Conservation (phyloP, 805 yeast genomes). For the Yamadazyma takamatsuzukensis region DNA sequence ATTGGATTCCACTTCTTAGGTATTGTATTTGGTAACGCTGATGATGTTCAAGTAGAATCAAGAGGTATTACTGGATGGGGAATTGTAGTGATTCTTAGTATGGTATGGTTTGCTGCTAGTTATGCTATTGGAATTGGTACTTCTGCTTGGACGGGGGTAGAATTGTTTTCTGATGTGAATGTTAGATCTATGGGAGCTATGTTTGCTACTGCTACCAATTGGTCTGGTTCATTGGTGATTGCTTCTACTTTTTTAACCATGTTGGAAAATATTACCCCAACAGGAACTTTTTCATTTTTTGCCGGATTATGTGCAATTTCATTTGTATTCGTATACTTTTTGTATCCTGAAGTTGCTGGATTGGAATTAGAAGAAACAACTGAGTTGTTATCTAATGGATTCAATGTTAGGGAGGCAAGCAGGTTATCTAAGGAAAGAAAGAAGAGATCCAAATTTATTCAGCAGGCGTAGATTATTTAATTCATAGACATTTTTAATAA, state of each 20-base stretch:
- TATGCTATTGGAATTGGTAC: slow-evolving; percentile 96
- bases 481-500: no score
- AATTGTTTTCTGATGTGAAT: slow-evolving; percentile 81
- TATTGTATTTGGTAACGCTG: slow-evolving; percentile 47
- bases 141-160: slow-evolving; percentile 98
- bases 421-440: slow-evolving; percentile 34
- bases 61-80: slow-evolving; percentile 77
- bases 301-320: slow-evolving; percentile 78
- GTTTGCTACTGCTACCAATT: slow-evolving; percentile 86
- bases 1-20: slow-evolving; percentile 87
- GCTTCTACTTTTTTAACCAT: slow-evolving; percentile 91
- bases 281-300: slow-evolving; percentile 90
- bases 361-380: slow-evolving; percentile 91
- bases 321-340: slow-evolving; percentile 69
- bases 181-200: slow-evolving; percentile 93
- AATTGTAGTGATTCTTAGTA: slow-evolving; percentile 74
- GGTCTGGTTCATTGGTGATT: slow-evolving; percentile 92
- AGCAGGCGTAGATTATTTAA: not conserved
- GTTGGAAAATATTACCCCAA: slow-evolving; percentile 89
- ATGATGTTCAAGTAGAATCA: slow-evolving; percentile 34
- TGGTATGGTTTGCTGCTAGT: slow-evolving; percentile 83
- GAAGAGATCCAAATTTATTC: slow-evolving; percentile 17
- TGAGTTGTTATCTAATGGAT: slow-evolving; percentile 74
- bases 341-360: slow-evolving; percentile 90
- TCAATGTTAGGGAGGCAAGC: slow-evolving; percentile 64